These are phyloP conservation scores for Alternaria dauci DNA, from an alignment of 2,329 filamentous ascomycete genomes.

Conservation along the genomic window DNA sequence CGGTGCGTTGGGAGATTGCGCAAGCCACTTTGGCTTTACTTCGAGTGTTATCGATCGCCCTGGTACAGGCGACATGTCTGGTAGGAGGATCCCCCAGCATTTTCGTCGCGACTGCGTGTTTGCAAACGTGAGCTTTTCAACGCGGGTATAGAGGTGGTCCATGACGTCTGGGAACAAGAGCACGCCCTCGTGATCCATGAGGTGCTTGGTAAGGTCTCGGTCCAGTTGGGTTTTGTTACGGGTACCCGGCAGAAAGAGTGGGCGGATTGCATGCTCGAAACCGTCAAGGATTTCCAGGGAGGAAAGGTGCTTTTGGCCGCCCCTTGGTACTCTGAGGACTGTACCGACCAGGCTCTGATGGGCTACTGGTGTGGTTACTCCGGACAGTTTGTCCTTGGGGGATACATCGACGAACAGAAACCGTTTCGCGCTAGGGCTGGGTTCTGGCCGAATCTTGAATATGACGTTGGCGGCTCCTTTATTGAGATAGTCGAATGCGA, in stretches of 20 bases:
- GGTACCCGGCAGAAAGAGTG: slow-evolving; percentile 34
- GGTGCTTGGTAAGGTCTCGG: slow-evolving; percentile 21
- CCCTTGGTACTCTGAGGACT: slow-evolving; percentile 45
- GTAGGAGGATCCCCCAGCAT: slow-evolving; percentile 39
- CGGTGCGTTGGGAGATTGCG: slow-evolving; percentile 57
- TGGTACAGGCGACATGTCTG: slow-evolving; percentile 39
- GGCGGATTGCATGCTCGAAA: slow-evolving; percentile 38
- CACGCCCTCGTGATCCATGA: slow-evolving; percentile 34
- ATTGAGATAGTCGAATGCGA: slow-evolving; percentile 38
- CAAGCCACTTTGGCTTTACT: slow-evolving; percentile 60
- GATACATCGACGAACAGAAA: slow-evolving; percentile 30
- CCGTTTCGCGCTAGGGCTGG: not conserved
- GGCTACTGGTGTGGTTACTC: slow-evolving; percentile 17
- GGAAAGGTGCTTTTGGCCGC: slow-evolving; percentile 35
- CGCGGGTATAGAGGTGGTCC: slow-evolving; percentile 17
- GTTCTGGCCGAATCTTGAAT: slow-evolving; percentile 34
- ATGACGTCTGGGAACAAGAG: slow-evolving; percentile 22
- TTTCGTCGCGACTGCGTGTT: not conserved
- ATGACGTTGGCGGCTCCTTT: slow-evolving; percentile 49
- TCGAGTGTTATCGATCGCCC: slow-evolving; percentile 47
- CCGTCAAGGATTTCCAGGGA: slow-evolving; percentile 37
- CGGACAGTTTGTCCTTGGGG: slow-evolving; percentile 1
- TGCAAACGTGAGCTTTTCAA: slow-evolving; percentile 17
- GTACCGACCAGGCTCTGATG: slow-evolving; percentile 20
- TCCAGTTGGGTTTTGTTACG: slow-evolving; percentile 9